Evolutionary conservation across 225 moss, liverwort and hornwort genomes (phyloP), one percentile per base, ranked within the genome.

Genomic region (Pseudisothecium myosuroides): DNA sequence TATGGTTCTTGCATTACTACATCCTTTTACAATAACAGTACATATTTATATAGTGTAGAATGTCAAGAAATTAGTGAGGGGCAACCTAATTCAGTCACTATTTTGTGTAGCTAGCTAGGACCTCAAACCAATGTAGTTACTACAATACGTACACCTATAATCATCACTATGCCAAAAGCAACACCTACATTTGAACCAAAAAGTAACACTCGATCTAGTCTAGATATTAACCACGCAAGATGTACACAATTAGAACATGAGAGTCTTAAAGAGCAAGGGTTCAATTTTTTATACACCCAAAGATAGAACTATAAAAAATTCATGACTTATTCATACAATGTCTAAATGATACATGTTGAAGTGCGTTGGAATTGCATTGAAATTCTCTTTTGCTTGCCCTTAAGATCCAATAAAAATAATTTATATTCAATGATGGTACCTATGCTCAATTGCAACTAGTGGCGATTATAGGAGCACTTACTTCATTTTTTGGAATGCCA

Each of bases 281-380:
- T 39, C 2, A 0, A 14, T 39, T 69, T 39, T 23, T 22, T 4
- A 12, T 39, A 24, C 0, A 0, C 5, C 39, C 24, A 24, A 39
- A 69, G 11, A 11, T 36, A 8, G 19, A 39, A 39, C 39, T 23
- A 14, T 69, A 23, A 69, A 14, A 14, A 24, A 69, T 24, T 69
- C 39, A 39, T 39, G 24, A 69, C 12, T 69, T 13, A 24, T 39
- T 24, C 14, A 39, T 69, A 4, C 14, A 69, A 69, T 69, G 24
- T 69, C 39, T 14, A 69, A 39, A 8, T 24, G 14, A 69, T 39
- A 39, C 8, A 24, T 39, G 14, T 14, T 69, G 2, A 39, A 26
- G 8, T 39, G 24, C 14, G 2, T 69, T 41, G 7, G 23, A 39
- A 69, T 69, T 39, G 24, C 14, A 1, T 69, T 41, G 7, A 13